A percentile compares a stretch with the other conserved stretches of the same genome.
These are phyloP conservation scores for Cucumis melo DNA, from an alignment of 306 rosid genomes.

Conservation along the genomic window DNA sequence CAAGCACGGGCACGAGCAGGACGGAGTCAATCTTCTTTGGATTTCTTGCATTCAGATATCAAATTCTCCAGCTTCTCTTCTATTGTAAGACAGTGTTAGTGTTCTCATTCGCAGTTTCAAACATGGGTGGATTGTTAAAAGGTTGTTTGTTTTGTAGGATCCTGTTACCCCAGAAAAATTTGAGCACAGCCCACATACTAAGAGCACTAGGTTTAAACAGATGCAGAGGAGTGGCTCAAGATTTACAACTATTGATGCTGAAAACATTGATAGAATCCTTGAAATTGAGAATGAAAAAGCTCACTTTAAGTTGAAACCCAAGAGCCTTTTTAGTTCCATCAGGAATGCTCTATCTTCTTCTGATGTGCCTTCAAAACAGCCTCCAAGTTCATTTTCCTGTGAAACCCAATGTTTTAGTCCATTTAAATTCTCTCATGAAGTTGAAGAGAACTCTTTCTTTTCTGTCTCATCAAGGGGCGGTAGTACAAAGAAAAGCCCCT, in stretches of 20 bases:
- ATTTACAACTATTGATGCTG: conserved; percentile 17
- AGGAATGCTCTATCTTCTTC: conserved; percentile 14
- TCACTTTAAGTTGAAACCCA: conserved; percentile 17
- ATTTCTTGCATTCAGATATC: conserved; percentile 17
- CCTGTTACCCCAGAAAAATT: conserved; percentile 83
- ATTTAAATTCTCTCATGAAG: conserved; percentile 18
- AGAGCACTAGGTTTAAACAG: conserved; percentile 29
- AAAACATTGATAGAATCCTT: conserved; percentile 24
- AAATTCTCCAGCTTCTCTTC: conserved; percentile 30
- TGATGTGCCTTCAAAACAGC: conserved; percentile 41
- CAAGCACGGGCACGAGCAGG: conserved; percentile 38
- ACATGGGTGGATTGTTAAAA: background rate
- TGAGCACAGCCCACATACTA: conserved; percentile 43
- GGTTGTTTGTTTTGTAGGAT: conserved; percentile 24
- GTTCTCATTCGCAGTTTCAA: conserved; percentile 4
- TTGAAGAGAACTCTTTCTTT: conserved; percentile 45
- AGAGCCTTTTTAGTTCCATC: conserved; percentile 34
- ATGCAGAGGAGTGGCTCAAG: conserved; percentile 54
- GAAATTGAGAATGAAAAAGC: conserved; percentile 45
- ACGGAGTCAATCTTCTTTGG: conserved; percentile 23
- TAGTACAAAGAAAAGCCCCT: conserved; percentile 46
- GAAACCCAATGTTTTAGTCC: conserved; percentile 41
- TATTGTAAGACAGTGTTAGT: conserved; percentile 27
- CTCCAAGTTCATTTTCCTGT: conserved; percentile 28
- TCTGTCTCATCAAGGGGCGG: conserved; percentile 44